These are phyloP conservation scores for Cynara cardunculus DNA, from an alignment of 129 eudicot genomes.

Conservation along the genomic window DNA sequence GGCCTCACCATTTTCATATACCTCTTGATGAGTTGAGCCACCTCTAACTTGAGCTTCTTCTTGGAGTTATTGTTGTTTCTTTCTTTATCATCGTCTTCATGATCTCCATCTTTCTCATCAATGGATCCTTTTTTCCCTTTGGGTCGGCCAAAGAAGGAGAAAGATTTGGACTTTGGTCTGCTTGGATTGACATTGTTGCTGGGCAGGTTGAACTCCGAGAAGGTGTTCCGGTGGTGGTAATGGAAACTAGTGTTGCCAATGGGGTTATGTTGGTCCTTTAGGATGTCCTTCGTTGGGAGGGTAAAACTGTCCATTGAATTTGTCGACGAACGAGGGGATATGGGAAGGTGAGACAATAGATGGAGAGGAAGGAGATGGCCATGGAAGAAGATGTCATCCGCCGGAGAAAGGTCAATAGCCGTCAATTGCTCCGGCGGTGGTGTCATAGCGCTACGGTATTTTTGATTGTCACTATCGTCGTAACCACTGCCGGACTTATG, in stretches of 20 bases:
- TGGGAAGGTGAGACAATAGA: conserved; percentile 68
- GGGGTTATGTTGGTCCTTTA: conserved; percentile 26
- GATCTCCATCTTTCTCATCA: conserved; percentile 10
- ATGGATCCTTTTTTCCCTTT: conserved; percentile 45
- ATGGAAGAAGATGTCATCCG: conserved; percentile 88
- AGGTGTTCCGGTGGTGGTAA: conserved; percentile 30
- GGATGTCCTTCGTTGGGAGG: conserved; percentile 51
- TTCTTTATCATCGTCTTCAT: conserved; percentile 21
- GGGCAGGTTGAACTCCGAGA: conserved; percentile 32
- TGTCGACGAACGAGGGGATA: conserved; percentile 80
- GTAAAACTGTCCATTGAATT: conserved; percentile 75
- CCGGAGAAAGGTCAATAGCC: conserved; percentile 80
- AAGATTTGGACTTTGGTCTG: conserved; percentile 62
- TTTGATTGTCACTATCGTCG: conserved; percentile 5
- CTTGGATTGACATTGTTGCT: conserved; percentile 21
- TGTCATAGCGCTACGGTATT: conserved; percentile 8
- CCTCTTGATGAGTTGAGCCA: conserved; percentile 58
- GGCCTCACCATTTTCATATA: conserved; percentile 78
- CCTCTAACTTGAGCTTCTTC: conserved; percentile 55
- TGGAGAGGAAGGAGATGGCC: conserved; percentile 96
- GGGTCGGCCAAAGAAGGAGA: conserved; percentile 55
- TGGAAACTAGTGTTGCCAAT: conserved; percentile 30
- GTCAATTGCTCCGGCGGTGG: conserved; percentile 31
- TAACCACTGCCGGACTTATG: not conserved
- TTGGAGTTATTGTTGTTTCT: conserved; percentile 27